phyloP scores from a whole-genome alignment of 2,329 filamentous ascomycete species.

The Apiospora hydei region DNA sequence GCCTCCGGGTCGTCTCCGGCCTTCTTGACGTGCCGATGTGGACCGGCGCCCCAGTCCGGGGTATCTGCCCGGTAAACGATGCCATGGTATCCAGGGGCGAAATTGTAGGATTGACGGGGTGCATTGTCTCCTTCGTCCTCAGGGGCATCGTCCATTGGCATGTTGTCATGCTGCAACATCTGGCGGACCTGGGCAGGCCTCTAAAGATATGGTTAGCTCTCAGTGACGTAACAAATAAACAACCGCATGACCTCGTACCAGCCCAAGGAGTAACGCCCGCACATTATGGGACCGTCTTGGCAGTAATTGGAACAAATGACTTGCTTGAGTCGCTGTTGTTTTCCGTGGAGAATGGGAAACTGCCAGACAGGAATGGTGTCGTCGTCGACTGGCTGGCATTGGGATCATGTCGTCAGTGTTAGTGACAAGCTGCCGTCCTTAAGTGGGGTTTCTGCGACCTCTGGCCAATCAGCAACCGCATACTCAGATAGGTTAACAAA shows the following conservation, averaged over 20 bases:
- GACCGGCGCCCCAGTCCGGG: constrained; percentile 65
- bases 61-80: constrained; percentile 84
- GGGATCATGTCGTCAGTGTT: constrained; percentile 13
- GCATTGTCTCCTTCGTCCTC: constrained; percentile 67
- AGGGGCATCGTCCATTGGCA: constrained; percentile 75
- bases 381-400: background rate
- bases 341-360: background rate
- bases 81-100: constrained; percentile 86
- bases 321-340: background rate
- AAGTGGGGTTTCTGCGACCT: background rate
- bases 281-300: constrained; percentile 56
- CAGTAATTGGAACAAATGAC: too few relatives aligned
- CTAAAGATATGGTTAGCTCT: constrained; percentile 50
- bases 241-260: constrained; percentile 54
- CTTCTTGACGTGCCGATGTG: constrained; percentile 35
- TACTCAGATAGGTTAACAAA: background rate
- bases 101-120: constrained; percentile 84
- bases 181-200: constrained; percentile 78
- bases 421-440: background rate
- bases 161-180: constrained; percentile 75
- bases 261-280: constrained; percentile 71
- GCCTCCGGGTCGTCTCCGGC: constrained; percentile 29
- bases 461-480: background rate
- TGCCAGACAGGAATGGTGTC: background rate
- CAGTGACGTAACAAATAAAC: background rate